Base-by-base conservation (phyloP, 2,329 filamentous ascomycete genomes). In the Xylariaceae sp. region DNA sequence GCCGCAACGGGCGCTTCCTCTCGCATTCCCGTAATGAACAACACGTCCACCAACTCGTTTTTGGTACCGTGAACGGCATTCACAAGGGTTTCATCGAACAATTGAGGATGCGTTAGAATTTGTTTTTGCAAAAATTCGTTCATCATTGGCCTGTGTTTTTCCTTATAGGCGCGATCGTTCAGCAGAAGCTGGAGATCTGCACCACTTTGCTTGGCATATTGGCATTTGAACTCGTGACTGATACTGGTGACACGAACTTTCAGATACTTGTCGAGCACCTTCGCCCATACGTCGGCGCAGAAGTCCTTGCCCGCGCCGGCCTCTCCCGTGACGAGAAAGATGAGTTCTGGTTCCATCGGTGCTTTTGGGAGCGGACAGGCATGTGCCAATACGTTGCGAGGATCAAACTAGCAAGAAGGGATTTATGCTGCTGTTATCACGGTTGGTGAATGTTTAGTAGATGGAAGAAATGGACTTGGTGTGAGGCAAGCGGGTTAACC, bases 11-110 rank as follows among this genome's bases (percentile, higher is more conserved):
- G 82, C 5, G 80, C 75, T 42, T 78, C 67, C 43, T 86, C 82
- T 69, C 80, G 76, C 76, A 85, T 78, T 0, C 81, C 82, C 0
- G 81, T 85, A 54, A 87, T 77, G 0, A 86, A 49, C 39, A 86
- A 64, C 42, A 84, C 78, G 48, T 83, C 76, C 2, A 71, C 67
- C n/a, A n/a, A n/a, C n/a, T n/a, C n/a, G 61, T 71, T 71, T 44
- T 11, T 53, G 6, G 71, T 68, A 11, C 53, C 48, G 33, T 66
- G 15, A 2, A 84, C 74, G 2, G 75, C 63, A 19, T 69, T 51
- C 38, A 77, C 45, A 52, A 83, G 83, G 57, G 78, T 70, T 47
- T 80, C 72, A 54, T 78, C 65, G 54, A 66, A 75, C 14, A 84
- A 66, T 36, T 42, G 55, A 52, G 78, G 77, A 39, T 68, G 66